A percentile compares a stretch with the other conserved stretches of the same genome.
These are phyloP conservation scores for Epithemia pelagica DNA, from an alignment of 108 stramenopile genomes.

Conservation along the genomic window DNA sequence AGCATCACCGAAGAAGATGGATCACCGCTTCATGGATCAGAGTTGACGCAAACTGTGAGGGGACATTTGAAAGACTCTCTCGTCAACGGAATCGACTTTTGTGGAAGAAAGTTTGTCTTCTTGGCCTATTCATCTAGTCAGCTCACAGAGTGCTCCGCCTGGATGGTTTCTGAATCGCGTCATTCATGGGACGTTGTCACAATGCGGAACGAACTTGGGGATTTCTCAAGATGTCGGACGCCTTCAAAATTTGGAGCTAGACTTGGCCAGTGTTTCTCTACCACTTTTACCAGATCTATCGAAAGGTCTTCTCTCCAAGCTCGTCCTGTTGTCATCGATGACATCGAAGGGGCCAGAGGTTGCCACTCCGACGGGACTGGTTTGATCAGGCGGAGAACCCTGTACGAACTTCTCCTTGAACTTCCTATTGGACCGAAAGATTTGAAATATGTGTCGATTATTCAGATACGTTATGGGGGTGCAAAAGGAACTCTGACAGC, in stretches of 20 bases:
- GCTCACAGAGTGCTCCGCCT: slow-evolving; percentile 20
- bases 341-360: slow-evolving; percentile 1
- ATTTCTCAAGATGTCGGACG: slow-evolving; percentile 16
- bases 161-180: slow-evolving; percentile 19
- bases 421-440: slow-evolving; percentile 19
- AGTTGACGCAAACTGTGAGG: slow-evolving; percentile 10
- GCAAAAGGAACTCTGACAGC: slow-evolving; percentile 19
- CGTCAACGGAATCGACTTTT: slow-evolving; percentile 16
- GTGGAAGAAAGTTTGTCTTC: slow-evolving; percentile 10
- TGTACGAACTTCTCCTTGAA: slow-evolving; percentile 6
- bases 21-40: slow-evolving; percentile 9
- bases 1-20: slow-evolving; percentile 19
- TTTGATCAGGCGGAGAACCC: slow-evolving; percentile 3
- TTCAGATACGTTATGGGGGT: slow-evolving; percentile 25
- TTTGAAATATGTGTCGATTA: slow-evolving; percentile 9
- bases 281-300: slow-evolving; percentile 5
- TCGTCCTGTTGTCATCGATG: slow-evolving; percentile 9
- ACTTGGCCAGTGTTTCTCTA: slow-evolving; percentile 27
- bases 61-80: slow-evolving; percentile 9
- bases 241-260: slow-evolving; percentile 22
- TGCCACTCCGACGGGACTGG: slow-evolving; percentile 24
- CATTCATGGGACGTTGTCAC: slow-evolving; percentile 2
- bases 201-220: slow-evolving; percentile 18
- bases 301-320: not conserved
- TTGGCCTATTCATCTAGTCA: slow-evolving; percentile 26